phyloP scores from a whole-genome alignment of 495 filamentous ascomycete genomes.

The Chaetomium tenue region DNA sequence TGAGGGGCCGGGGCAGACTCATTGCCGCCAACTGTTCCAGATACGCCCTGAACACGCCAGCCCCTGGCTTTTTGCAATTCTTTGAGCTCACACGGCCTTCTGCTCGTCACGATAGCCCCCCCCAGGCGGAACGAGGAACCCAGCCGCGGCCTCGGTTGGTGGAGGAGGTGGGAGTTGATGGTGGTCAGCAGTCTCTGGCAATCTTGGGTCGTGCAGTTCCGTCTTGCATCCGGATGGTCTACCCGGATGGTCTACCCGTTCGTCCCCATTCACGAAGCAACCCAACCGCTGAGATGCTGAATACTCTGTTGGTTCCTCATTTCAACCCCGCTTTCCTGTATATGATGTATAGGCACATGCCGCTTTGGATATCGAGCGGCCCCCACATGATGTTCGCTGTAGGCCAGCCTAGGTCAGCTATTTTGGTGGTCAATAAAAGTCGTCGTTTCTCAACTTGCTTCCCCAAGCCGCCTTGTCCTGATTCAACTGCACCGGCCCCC shows the following conservation, averaged over 20 bases:
- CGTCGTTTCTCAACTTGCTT: neutral
- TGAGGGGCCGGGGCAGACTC: constrained; percentile 4
- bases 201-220: neutral
- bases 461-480: neutral
- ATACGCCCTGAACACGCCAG: neutral
- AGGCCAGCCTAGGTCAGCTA: neutral
- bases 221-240: constrained; percentile 9
- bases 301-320: neutral
- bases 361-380: neutral
- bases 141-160: neutral
- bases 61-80: neutral
- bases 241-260: constrained; percentile 8
- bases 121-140: neutral
- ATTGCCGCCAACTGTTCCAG: neutral
- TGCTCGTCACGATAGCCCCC: neutral
- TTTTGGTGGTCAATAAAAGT: neutral
- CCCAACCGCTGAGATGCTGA: neutral
- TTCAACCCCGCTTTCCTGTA: constrained; percentile 1
- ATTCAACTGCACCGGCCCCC: too few species aligned
- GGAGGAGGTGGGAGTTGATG: neutral
- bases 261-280: neutral
- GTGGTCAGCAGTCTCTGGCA: neutral
- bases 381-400: neutral
- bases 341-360: constrained; percentile 3
- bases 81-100: neutral